A percentile compares a stretch with the other conserved stretches of the same genome.
Evolutionary conservation across 2,329 filamentous ascomycete genomes (phyloP).

Genomic region (Fusarium sp.): DNA sequence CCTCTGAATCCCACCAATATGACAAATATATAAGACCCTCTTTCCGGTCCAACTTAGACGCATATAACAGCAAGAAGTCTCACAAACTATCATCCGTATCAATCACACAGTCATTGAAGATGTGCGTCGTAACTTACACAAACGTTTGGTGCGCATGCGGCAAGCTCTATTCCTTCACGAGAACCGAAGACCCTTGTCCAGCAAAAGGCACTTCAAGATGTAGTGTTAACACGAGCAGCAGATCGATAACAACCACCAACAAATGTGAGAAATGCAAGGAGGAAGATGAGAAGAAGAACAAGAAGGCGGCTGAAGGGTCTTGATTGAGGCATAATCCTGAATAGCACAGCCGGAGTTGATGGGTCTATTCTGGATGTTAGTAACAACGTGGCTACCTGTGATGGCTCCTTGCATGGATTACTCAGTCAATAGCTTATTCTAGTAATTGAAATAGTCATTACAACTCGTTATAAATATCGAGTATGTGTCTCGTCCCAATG

Average conservation of each 20-base stretch:
- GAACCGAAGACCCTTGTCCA: neutral
- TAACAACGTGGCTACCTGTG: neutral
- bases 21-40: neutral
- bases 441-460: fast-evolving
- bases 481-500: neutral
- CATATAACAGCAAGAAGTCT: fast-evolving
- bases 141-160: neutral
- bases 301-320: neutral
- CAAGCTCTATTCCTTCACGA: neutral
- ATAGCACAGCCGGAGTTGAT: too few species aligned
- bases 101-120: neutral
- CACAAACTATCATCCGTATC: too few species aligned
- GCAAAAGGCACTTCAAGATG: neutral
- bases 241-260: neutral
- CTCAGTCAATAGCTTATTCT: neutral
- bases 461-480: neutral
- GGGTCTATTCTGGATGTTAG: neutral
- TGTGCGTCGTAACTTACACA: neutral
- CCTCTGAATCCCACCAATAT: fast-evolving
- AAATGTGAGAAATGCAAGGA: neutral
- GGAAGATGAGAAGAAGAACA: neutral
- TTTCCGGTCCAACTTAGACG: neutral
- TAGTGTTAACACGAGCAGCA: neutral
- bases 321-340: neutral
- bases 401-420: fast-evolving